Base-by-base conservation (phyloP, 768 basidiomycete species). In the Rhizopogon sp. region DNA sequence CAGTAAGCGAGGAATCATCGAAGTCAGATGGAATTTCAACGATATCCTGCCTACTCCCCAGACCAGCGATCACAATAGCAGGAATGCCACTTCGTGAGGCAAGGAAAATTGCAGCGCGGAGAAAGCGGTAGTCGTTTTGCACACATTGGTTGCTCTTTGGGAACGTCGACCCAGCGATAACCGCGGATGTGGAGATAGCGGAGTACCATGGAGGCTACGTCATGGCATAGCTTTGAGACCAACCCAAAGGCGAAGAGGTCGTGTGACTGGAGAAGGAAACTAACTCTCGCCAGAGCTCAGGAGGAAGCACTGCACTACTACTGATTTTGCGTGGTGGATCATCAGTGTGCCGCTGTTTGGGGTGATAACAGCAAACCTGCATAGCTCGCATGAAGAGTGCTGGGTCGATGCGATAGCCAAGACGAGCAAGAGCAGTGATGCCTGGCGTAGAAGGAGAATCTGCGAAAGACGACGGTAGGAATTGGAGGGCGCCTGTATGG, bases 361-460 rank as follows among this genome's bases (percentile, higher is more conserved):
- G 25, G 3, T 25, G 25, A 25, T 4, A 25, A 25, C 25, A 4
- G 25, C 4, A 25, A 25, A 25, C 25, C 25, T 5, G 25, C 25
- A 5, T 13, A 14, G 6, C 14, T 6, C 47, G 40, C 28, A 10
- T 6, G 20, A 55, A 28, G 51, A 55, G 8, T 28, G 50, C 47
- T 8, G 54, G 54, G 31, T 55, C 54, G 17, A 17, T 17, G 8
- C 52, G 52, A 31, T 47, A 25, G 28, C 41, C 52, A 17, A 53
- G 31, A 31, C 52, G 52, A 11, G 43, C 28, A n/a, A 45, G 52
- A 13, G 52, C 52, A 16, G 53, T 54, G 11, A 54, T 54, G 42
- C 45, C 53, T 10, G 41, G 43, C 22, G 33, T 50, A 13, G 53
- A 50, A 17, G 45, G 53, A 6, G 45, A 17, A 13, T 33, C 1